These are phyloP conservation scores for Hypoxylon sp. DNA, from an alignment of 2,329 filamentous ascomycete species.

Conservation along the genomic window DNA sequence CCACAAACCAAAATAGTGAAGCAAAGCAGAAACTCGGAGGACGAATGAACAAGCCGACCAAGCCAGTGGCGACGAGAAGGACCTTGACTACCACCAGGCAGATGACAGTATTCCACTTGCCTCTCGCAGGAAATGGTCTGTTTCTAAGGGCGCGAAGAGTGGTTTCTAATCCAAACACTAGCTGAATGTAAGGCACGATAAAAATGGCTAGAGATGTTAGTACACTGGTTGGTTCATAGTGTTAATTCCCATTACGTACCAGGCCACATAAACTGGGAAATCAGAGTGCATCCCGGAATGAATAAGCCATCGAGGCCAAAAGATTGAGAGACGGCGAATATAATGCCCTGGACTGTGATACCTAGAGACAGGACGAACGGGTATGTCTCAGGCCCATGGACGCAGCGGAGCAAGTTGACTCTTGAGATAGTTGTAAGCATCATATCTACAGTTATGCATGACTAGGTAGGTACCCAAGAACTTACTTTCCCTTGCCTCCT, in stretches of 20 bases:
- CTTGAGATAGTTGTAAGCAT: slow-evolving; percentile 42
- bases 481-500: slow-evolving; percentile 57
- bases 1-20: slow-evolving; percentile 75
- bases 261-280: slow-evolving; percentile 70
- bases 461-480: slow-evolving; percentile 51
- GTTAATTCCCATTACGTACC: slow-evolving; percentile 57
- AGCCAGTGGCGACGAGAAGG: slow-evolving; percentile 66
- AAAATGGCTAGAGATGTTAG: slow-evolving; percentile 67
- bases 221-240: background rate
- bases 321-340: slow-evolving; percentile 68
- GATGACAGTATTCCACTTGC: slow-evolving; percentile 69
- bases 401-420: slow-evolving; percentile 54
- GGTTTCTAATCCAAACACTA: slow-evolving; percentile 74
- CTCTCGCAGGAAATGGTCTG: slow-evolving; percentile 67
- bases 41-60: slow-evolving; percentile 66
- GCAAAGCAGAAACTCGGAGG: slow-evolving; percentile 73
- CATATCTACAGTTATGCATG: slow-evolving; percentile 14
- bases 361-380: slow-evolving; percentile 69
- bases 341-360: slow-evolving; percentile 68
- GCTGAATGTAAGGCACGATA: slow-evolving; percentile 72
- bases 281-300: slow-evolving; percentile 63
- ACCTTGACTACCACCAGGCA: slow-evolving; percentile 65
- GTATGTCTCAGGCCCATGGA: slow-evolving; percentile 62
- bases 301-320: slow-evolving; percentile 65
- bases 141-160: slow-evolving; percentile 65